phyloP scores from a whole-genome alignment of 805 yeast genomes.

The Saturnispora galanensis region DNA sequence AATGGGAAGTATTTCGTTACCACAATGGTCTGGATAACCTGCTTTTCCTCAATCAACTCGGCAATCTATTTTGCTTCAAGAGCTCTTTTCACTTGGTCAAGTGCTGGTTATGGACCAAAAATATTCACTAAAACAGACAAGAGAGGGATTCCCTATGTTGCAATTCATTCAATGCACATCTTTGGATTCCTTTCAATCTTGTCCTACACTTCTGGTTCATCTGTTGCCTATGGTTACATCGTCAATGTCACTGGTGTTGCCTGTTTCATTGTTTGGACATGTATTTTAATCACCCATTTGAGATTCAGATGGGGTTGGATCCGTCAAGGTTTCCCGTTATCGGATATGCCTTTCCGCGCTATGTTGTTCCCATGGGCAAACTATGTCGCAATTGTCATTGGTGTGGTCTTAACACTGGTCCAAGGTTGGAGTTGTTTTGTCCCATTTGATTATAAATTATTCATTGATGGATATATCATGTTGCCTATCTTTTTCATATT shows the following conservation, averaged over 20 bases:
- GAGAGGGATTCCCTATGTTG: constrained; percentile 56
- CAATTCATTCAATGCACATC: constrained; percentile 43
- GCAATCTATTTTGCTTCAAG: constrained; percentile 63
- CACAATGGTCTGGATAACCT: constrained; percentile 52
- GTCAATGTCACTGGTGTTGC: constrained; percentile 58
- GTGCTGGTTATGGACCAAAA: constrained; percentile 38
- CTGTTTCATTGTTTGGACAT: constrained; percentile 60
- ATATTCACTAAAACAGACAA: constrained; percentile 41
- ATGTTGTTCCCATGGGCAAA: constrained; percentile 45
- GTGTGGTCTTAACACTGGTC: constrained; percentile 43
- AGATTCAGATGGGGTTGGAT: constrained; percentile 44
- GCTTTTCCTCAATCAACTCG: constrained; percentile 61
- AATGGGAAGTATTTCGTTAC: constrained; percentile 45
- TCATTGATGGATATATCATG: constrained; percentile 54
- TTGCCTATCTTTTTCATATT: constrained; percentile 45
- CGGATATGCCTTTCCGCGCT: constrained; percentile 45
- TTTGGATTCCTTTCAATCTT: constrained; percentile 49
- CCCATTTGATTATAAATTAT: constrained; percentile 48
- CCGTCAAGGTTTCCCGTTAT: constrained; percentile 31
- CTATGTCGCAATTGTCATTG: constrained; percentile 38
- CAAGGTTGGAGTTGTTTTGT: constrained; percentile 60
- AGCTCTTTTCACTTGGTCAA: constrained; percentile 54
- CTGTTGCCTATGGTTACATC: constrained; percentile 49
- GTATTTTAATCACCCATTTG: constrained; percentile 44
- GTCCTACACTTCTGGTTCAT: constrained; percentile 49